Percentiles rank a stretch among this genome's conserved stretches.
These are phyloP conservation scores for Penicillium sp. DNA, from an alignment of 2,329 filamentous ascomycete species.

Conservation along the genomic window DNA sequence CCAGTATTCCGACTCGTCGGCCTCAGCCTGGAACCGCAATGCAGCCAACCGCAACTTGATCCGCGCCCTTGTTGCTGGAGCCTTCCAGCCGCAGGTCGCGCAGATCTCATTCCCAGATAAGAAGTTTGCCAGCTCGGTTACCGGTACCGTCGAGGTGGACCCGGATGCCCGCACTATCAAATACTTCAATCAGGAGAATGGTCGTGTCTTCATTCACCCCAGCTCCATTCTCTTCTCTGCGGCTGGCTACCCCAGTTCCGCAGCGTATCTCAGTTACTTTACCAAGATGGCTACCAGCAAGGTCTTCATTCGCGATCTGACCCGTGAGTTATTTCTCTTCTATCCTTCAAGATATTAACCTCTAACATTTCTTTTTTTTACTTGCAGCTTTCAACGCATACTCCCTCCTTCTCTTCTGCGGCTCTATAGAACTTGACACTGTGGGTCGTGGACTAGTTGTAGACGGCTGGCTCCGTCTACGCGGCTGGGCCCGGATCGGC, in stretches of 20 bases:
- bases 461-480: constrained; percentile 82
- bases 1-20: constrained; percentile 43
- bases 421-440: constrained; percentile 81
- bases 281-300: constrained; percentile 89
- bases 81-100: constrained; percentile 82
- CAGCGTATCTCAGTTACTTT: constrained; percentile 84
- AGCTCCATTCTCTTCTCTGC: constrained; percentile 81
- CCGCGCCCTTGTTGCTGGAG: constrained; percentile 69
- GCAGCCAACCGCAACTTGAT: constrained; percentile 53
- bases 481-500: constrained; percentile 93
- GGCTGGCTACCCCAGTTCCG: constrained; percentile 72
- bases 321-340: constrained; percentile 60
- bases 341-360: background rate
- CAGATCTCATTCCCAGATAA: constrained; percentile 93
- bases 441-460: constrained; percentile 82
- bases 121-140: constrained; percentile 84
- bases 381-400: constrained; percentile 75
- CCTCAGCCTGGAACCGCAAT: constrained; percentile 32
- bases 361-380: constrained; percentile 5
- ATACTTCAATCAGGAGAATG: constrained; percentile 83
- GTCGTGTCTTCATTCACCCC: constrained; percentile 89
- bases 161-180: constrained; percentile 90
- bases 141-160: constrained; percentile 87
- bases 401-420: constrained; percentile 82
- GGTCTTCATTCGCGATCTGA: constrained; percentile 86